Base-by-base conservation (phyloP, 202 grass and related monocot genomes). In the Hordeum pubiflorum region DNA sequence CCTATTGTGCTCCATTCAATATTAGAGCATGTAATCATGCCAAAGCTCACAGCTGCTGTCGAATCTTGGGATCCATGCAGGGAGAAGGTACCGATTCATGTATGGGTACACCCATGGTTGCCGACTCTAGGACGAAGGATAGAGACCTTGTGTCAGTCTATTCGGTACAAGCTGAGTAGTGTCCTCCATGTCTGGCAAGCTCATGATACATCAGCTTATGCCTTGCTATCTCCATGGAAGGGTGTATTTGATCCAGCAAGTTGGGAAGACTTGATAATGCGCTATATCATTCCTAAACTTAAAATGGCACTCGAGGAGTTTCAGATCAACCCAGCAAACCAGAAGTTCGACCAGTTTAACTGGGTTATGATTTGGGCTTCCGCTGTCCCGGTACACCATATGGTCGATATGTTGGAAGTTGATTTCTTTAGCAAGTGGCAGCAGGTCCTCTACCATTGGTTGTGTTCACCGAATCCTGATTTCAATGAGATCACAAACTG, bases 371-470 rank as follows among this genome's bases (percentile, higher is more conserved):
- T 88, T 71, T 97, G 94, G 94, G 87, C 89, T 59, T 88, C 89
- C 69, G 79, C 85, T 27, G 89, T 97, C 36, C 94, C 91, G 23
- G 84, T 89, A 46, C 91, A 89, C 80, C 87, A 89, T 74, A 94
- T 93, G 91, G 94, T 94, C 29, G 89, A 91, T 48, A 78, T 97
- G 72, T 78, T 97, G 61, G 91, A 97, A 76, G 65, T 93, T 79
- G 89, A 92, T 80, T 93, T 97, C 79, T 97, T 97, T 73, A 93
- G 84, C 72, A 97, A 97, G 84, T 97, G 94, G 94, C 90, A 93
- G 64, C 91, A 91, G 80, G 89, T 97, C 44, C 79, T 91, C 1
- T 97, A 90, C 65, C 91, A 94, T 77, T 97, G 94, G 91, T 77
- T 94, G 70, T 94, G 89, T 66, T 93, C 83, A 13, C 81, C 75